Base-by-base conservation (phyloP, 495 filamentous ascomycete species). In the Pseudoneurospora amorphoporcata region DNA sequence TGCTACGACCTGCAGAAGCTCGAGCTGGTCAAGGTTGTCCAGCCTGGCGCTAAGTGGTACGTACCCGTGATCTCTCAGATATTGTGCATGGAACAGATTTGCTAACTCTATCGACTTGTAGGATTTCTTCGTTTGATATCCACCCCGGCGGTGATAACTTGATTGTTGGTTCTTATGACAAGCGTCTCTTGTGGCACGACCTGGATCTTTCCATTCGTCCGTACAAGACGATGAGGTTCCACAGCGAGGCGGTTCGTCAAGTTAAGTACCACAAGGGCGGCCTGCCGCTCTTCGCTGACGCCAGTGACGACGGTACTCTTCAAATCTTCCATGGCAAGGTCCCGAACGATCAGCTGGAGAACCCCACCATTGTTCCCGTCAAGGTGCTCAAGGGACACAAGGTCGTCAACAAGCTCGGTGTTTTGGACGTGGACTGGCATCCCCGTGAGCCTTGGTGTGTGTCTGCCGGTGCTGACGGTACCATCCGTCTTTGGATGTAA, bases 311-410 rank as follows among this genome's bases (percentile, higher is more conserved):
- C 82, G 95, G 95, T 35, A 92, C 88, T 38, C 79, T 98, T 73
- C 96, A 98, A 83, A 91, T 99, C 41, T 98, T 98, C 86, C 95
- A 99, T 81, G 95, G 94, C 70, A 95, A 92, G 81, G 95, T 98
- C 40, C 93, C 94, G 40, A 91, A 89, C 72, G 95, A 98, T 79
- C 85, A 97, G 83, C 91, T 98, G 86, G 94, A 96, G 85, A 97
- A 97, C 81, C 93, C 95, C 32, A 93, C 90, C 47, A 97, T 99
- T 77, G 95, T 98, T 61, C 95, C 96, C 17, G 87, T 98, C 74
- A 98, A 98, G 87, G 91, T 97, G 75, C 86, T 99, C 72, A 91
- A 88, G 81, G 95, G 95, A 4, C 95, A 99, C 84, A 90, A 90
- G 82, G 90, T 95, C 3, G 89, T 87, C 77, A 88, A 83, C 76